Base-by-base conservation (phyloP, 352 stramenopile genomes). In the Globisporangium spiculum region DNA sequence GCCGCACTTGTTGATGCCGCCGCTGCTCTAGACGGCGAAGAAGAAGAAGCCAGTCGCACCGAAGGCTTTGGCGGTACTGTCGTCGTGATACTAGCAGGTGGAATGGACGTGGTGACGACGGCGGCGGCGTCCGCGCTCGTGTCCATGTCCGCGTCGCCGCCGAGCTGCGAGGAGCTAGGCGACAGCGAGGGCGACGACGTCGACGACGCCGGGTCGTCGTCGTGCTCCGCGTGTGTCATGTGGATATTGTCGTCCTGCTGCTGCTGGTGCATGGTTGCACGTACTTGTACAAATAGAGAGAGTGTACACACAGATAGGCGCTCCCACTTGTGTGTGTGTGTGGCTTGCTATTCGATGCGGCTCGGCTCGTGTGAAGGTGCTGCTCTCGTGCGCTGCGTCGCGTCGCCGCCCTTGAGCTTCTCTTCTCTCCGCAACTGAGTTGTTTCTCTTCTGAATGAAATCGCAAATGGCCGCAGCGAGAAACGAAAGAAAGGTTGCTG, bases 121-220 rank as follows among this genome's bases (percentile, higher is more conserved):
- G 56, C 26, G 12, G 26, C 16, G 1, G 14, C 18, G 34, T 67
- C 34, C 32, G n/a, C 14, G 20, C 32, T 44, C 32, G 63, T 68
- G 36, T 69, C 64, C 64, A 69, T 69, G 46, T 63, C 44, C 38
- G 64, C 57, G 64, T 69, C 64, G 64, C 55, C 64, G 26, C 27
- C 14, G 24, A 34, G 27, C 55, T 60, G 55, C 30, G 54, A 60
- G 12, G 46, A 65, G 3, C n/a, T 26, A 10, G 46, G 26, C 9
- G 65, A 56, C 34, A 60, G 6, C 18, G 65, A 46, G 4, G 58
- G 14, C 54, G 54, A 57, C 38, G 64, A 56, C 38, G 38, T 46
- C 16, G 54, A 46, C 30, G 60, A 6, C 60, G 26, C 16, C 30
- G 55, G 55, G 55, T 60, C 60, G 46, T 60, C 60, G 46, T 63